Base-by-base conservation (phyloP, 306 rosid genomes). In the Argentina anserina region DNA sequence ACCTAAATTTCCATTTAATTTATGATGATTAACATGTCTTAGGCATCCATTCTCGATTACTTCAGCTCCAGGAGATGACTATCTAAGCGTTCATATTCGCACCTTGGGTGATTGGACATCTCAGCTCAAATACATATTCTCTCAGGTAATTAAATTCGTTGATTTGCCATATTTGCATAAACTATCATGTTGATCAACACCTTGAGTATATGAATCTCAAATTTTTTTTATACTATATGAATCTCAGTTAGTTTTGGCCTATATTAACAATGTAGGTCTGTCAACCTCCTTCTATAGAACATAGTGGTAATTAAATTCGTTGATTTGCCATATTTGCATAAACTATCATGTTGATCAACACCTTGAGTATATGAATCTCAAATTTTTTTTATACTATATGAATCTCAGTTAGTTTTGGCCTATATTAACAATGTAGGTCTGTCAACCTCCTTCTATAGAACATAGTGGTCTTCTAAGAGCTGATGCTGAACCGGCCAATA, bases 11-110 rank as follows among this genome's bases (percentile, higher is more conserved):
- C 11, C 33, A 2, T 59, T 11, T 67, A 34, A 21, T 64, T 31
- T 18, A n/a, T 60, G 0, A n/a, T 14, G 21, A 28, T 29, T 41
- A 29, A 50, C 39, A 13, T 53, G 5, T 41, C 8, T 52, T 52
- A 92, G 97, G 98, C 98, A 91, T 78, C 98, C 97, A 0, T 91
- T 94, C 53, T 91, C 96, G 10, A 88, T 94, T 65, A 89, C 97
- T 50, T 91, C 97, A 46, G 97, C 98, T 69, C 96, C 95, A 0
- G 91, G 96, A 47, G 97, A 94, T 46, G 96, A 91, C 49, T 86
- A 94, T 68, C 63, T 94, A 18, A 91, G 97, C 53, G 79, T 94
- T 75, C 96, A 94, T 76, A 91, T 94, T 65, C 80, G 98, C 23
- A 89, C 95, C n/a, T 70, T 75, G 7, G 96, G 98, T 69, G 98